Conservation (phyloP, 371 early-diverging fungal species). For the Rhizomucor miehei region DNA sequence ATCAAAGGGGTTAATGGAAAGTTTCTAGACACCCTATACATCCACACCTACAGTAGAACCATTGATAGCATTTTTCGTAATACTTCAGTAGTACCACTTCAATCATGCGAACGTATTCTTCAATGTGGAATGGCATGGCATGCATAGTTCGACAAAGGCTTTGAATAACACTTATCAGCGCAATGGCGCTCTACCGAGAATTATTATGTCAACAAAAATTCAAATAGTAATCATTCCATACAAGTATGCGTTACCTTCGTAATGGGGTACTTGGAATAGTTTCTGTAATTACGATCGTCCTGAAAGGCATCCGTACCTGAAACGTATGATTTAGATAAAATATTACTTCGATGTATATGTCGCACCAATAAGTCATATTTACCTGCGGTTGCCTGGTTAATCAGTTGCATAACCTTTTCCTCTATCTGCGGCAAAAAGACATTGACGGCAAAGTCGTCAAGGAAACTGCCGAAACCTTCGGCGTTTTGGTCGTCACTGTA, state of each 20-base stretch:
- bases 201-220: background rate
- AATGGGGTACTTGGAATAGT: constrained; percentile 48
- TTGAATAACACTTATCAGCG: constrained; percentile 62
- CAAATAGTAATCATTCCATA: background rate
- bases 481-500: constrained; percentile 45
- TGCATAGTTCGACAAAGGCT: constrained; percentile 69
- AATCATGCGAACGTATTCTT: constrained; percentile 78
- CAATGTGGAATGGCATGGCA: constrained; percentile 71
- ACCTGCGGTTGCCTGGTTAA: constrained; percentile 68
- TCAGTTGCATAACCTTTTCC: constrained; percentile 65
- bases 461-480: constrained; percentile 64
- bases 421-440: constrained; percentile 77
- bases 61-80: constrained; percentile 71
- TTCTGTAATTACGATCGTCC: constrained; percentile 49
- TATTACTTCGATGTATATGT: background rate
- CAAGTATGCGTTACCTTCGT: constrained; percentile 35
- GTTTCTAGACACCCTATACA: background rate
- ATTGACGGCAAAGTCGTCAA: constrained; percentile 77
- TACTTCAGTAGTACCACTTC: constrained; percentile 71
- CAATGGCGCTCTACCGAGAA: constrained; percentile 56
- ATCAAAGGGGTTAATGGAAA: background rate
- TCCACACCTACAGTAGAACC: constrained; percentile 62
- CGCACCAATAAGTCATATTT: constrained; percentile 2
- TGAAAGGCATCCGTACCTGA: constrained; percentile 53
- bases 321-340: background rate